Conservation (phyloP, 345 rosid species). For the Gossypium ekmanianum region DNA sequence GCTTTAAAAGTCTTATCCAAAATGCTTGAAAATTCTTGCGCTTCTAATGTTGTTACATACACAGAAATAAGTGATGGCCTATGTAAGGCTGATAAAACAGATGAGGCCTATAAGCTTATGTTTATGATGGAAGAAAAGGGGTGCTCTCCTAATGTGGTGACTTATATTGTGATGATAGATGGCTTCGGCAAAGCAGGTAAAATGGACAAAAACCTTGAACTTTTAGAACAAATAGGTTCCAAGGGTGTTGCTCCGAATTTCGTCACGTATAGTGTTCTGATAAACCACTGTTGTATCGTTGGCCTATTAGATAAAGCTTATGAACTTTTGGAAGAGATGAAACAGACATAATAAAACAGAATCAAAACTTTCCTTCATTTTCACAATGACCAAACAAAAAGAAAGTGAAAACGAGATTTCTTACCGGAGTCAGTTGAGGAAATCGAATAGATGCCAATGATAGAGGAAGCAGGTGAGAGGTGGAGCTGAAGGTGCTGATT, state of each 20-base stretch:
- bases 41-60: conserved; percentile 81
- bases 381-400: too few relatives aligned
- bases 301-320: conserved; percentile 71
- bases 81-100: conserved; percentile 23
- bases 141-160: conserved; percentile 84
- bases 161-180: conserved; percentile 94
- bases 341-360: conserved; percentile 47
- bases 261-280: conserved; percentile 71
- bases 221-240: conserved; percentile 38
- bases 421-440: too few relatives aligned
- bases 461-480: too few relatives aligned
- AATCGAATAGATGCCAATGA: too few relatives aligned
- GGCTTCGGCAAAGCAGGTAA: conserved; percentile 59
- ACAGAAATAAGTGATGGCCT: conserved; percentile 86
- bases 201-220: too few relatives aligned
- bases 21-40: conserved; percentile 71
- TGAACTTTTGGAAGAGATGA: conserved; percentile 83
- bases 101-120: conserved; percentile 22
- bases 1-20: conserved; percentile 28
- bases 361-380: too few relatives aligned
- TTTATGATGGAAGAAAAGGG: conserved; percentile 87
- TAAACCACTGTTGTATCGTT: conserved; percentile 66
- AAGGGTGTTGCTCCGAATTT: conserved; percentile 88
- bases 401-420: too few relatives aligned
- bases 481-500: too few relatives aligned